Percentiles rank a stretch among this genome's conserved stretches.
phyloP scores from a whole-genome alignment of 2,329 filamentous ascomycete genomes.

The Phaeosphaeriaceae sp. region DNA sequence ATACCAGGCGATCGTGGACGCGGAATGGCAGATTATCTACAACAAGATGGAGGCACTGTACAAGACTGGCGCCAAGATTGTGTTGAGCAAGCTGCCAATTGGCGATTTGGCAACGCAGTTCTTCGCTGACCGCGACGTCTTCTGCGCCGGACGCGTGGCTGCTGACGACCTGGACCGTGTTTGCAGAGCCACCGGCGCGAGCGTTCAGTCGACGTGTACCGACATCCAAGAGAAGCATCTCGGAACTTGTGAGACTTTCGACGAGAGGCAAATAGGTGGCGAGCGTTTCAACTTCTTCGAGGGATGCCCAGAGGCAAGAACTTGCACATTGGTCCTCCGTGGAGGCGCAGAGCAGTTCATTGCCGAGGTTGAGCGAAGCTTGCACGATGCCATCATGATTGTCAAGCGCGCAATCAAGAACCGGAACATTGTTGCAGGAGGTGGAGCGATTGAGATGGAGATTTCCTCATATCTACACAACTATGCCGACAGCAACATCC shows the following conservation, averaged over 20 bases:
- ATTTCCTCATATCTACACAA: slow-evolving; percentile 90
- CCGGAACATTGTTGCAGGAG: slow-evolving; percentile 91
- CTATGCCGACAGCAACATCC: slow-evolving; percentile 90
- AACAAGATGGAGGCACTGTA: slow-evolving; percentile 97
- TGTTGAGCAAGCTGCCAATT: slow-evolving; percentile 95
- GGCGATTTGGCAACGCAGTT: slow-evolving; percentile 96
- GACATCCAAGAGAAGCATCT: slow-evolving; percentile 90
- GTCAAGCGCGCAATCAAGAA: slow-evolving; percentile 98
- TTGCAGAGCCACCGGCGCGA: slow-evolving; percentile 91
- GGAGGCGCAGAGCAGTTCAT: slow-evolving; percentile 99
- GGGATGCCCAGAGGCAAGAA: slow-evolving; percentile 93
- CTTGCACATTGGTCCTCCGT: slow-evolving; percentile 92
- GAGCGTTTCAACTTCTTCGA: slow-evolving; percentile 99
- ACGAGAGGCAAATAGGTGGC: slow-evolving; percentile 95
- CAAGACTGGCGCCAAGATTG: slow-evolving; percentile 95
- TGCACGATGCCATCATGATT: slow-evolving; percentile 99
- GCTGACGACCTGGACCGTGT: slow-evolving; percentile 95
- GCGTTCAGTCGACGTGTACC: slow-evolving; percentile 93
- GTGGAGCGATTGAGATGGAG: slow-evolving; percentile 96
- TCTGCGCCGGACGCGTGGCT: slow-evolving; percentile 93
- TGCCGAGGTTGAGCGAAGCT: slow-evolving; percentile 94
- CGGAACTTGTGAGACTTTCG: slow-evolving; percentile 87
- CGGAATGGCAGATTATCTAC: slow-evolving; percentile 99
- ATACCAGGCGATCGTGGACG: slow-evolving; percentile 98
- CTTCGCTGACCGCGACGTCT: slow-evolving; percentile 97